Evolutionary conservation across 2,329 filamentous ascomycete genomes (phyloP).

Genomic region (Fusarium odoratissimum): DNA sequence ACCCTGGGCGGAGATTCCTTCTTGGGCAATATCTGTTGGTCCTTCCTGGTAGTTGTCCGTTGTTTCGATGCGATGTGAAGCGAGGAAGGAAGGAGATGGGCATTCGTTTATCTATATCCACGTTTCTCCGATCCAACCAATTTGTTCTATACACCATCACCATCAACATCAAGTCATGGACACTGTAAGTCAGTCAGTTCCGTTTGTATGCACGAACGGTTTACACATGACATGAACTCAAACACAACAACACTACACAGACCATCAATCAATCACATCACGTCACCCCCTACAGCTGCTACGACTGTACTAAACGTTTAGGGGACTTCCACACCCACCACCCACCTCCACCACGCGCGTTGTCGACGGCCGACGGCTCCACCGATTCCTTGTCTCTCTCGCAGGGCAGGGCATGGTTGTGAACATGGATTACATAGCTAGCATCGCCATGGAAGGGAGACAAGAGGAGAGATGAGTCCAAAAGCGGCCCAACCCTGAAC

Average conservation of each 20-base stretch:
- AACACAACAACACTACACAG: constrained; percentile 23
- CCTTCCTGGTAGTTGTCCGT: constrained; percentile 2
- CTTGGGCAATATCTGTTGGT: constrained; percentile 6
- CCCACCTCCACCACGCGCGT: constrained; percentile 24
- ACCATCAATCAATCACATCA: constrained; percentile 25
- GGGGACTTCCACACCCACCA: constrained; percentile 17
- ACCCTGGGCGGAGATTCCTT: constrained; percentile 14
- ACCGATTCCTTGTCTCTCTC: constrained; percentile 27
- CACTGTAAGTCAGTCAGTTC: neutral
- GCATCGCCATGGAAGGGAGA: constrained; percentile 1
- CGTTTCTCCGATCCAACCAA: neutral
- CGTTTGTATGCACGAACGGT: constrained; percentile 1
- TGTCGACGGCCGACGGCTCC: constrained; percentile 28
- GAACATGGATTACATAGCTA: constrained; percentile 10
- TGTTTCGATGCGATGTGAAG: constrained; percentile 9
- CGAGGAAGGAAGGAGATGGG: constrained; percentile 12
- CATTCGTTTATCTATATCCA: constrained; percentile 31
- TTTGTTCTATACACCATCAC: neutral
- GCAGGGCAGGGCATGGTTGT: neutral
- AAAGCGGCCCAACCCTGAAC: constrained; percentile 26
- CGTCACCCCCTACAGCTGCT: constrained; percentile 26
- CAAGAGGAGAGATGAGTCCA: constrained; percentile 9
- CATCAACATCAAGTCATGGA: neutral
- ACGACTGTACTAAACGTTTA: constrained; percentile 13
- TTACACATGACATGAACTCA: constrained; percentile 27